Percentiles rank a stretch among this genome's conserved stretches.
Conservation (phyloP, 495 filamentous ascomycete genomes). For the Penicillium riverlandense region DNA sequence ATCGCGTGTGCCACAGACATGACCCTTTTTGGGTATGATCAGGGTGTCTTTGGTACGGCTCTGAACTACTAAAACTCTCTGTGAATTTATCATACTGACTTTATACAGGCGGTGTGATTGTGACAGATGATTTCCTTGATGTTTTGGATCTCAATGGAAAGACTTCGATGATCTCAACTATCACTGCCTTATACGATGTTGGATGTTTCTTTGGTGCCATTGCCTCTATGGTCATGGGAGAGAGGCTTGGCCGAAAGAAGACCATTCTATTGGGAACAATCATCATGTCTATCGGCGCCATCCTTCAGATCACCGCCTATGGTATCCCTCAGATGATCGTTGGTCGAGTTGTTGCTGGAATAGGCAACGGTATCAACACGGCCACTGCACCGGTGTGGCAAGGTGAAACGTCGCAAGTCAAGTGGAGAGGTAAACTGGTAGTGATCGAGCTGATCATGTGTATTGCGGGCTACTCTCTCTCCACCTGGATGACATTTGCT, state of each 20-base stretch:
- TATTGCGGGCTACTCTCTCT: constrained; percentile 30
- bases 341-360: constrained; percentile 29
- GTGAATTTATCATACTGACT: constrained; percentile 3
- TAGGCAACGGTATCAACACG: not conserved
- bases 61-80: not conserved
- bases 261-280: constrained; percentile 42
- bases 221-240: constrained; percentile 43
- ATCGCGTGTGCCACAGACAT: constrained; percentile 4
- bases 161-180: not conserved
- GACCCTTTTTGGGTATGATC: constrained; percentile 14
- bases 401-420: constrained; percentile 47
- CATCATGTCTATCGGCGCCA: constrained; percentile 48
- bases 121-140: constrained; percentile 18
- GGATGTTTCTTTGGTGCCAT: constrained; percentile 50
- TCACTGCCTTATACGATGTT: constrained; percentile 50
- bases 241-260: constrained; percentile 46
- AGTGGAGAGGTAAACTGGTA: constrained; percentile 48
- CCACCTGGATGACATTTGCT: constrained; percentile 10
- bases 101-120: constrained; percentile 23
- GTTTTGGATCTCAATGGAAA: constrained; percentile 5
- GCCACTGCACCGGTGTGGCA: constrained; percentile 54
- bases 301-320: constrained; percentile 47
- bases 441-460: constrained; percentile 50
- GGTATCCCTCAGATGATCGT: constrained; percentile 50
- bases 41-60: constrained; percentile 7